A percentile compares a stretch with the other conserved stretches of the same genome.
Conservation (phyloP, 768 basidiomycete genomes). For the Dentipellis sp. region DNA sequence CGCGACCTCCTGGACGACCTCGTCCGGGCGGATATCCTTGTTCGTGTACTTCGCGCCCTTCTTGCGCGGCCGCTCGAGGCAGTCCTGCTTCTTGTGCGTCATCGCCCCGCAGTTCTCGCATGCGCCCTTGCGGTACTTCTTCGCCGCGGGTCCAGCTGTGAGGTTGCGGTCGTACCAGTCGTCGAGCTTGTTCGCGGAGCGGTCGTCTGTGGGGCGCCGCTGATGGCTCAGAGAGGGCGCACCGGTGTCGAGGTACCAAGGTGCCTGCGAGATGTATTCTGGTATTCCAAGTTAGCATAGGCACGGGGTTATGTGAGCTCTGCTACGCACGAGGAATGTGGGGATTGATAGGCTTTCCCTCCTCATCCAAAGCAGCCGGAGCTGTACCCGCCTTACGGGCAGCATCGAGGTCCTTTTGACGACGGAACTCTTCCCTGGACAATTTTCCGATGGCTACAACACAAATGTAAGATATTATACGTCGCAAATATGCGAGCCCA, state of each 20-base stretch:
- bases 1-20: constrained; percentile 74
- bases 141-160: constrained; percentile 82
- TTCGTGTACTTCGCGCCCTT: constrained; percentile 92
- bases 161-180: constrained; percentile 88
- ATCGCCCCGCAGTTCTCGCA: constrained; percentile 99
- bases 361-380: constrained; percentile 89
- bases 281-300: not conserved
- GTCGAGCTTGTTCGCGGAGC: constrained; percentile 62
- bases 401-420: constrained; percentile 95
- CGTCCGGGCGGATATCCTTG: constrained; percentile 86
- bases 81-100: constrained; percentile 86
- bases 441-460: constrained; percentile 58
- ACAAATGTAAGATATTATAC: constrained; percentile 1
- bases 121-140: constrained; percentile 95
- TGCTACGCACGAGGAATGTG: constrained; percentile 88
- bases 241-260: constrained; percentile 97
- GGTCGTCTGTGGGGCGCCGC: constrained; percentile 55
- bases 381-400: constrained; percentile 98
- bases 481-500: not conserved
- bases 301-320: not conserved
- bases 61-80: constrained; percentile 92
- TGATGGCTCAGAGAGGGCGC: constrained; percentile 93
- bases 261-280: constrained; percentile 98
- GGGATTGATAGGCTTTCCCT: constrained; percentile 94
- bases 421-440: constrained; percentile 88